phyloP scores from a whole-genome alignment of 139 green algal genomes.

The Tetraselmis striata region DNA sequence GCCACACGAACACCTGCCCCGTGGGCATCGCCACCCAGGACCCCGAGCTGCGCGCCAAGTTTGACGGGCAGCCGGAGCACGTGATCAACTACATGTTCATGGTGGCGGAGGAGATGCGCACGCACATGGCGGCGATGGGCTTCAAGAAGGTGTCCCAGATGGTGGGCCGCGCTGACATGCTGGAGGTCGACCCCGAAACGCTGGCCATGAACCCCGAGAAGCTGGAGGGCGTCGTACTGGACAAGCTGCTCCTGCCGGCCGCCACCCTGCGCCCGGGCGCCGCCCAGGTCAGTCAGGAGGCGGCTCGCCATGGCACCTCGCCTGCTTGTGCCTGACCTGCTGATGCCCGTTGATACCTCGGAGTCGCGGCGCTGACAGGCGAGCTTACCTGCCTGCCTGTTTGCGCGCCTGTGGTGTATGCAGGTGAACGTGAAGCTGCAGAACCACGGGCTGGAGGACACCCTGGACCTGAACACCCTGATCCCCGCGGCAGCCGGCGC shows the following conservation, averaged over 20 bases:
- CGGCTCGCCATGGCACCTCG: no score
- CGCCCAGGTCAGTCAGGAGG: slow-evolving; percentile 57
- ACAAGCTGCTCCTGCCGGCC: slow-evolving; percentile 72
- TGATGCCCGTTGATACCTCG: no score
- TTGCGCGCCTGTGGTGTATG: no score
- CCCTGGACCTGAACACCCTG: slow-evolving; percentile 69
- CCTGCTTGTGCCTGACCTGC: no score
- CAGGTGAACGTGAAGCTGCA: slow-evolving; percentile 37
- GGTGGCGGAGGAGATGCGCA: slow-evolving; percentile 86
- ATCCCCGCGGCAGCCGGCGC: slow-evolving; percentile 64
- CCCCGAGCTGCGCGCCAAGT: slow-evolving; percentile 93
- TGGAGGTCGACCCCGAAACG: slow-evolving; percentile 61
- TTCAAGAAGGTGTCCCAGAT: slow-evolving; percentile 81
- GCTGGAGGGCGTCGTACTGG: slow-evolving; percentile 74
- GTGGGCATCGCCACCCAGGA: slow-evolving; percentile 93
- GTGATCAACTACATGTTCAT: slow-evolving; percentile 98
- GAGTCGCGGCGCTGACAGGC: no score
- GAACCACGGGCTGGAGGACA: slow-evolving; percentile 80
- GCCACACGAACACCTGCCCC: slow-evolving; percentile 95
- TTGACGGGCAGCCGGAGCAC: slow-evolving; percentile 82
- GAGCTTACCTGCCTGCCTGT: no score
- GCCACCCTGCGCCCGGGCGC: slow-evolving; percentile 72
- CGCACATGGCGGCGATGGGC: slow-evolving; percentile 83
- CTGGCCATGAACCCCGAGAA: slow-evolving; percentile 56
- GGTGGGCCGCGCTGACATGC: slow-evolving; percentile 83